These are phyloP conservation scores for Solanum lignicaule DNA, from an alignment of 257 asterid genomes.

Conservation along the genomic window DNA sequence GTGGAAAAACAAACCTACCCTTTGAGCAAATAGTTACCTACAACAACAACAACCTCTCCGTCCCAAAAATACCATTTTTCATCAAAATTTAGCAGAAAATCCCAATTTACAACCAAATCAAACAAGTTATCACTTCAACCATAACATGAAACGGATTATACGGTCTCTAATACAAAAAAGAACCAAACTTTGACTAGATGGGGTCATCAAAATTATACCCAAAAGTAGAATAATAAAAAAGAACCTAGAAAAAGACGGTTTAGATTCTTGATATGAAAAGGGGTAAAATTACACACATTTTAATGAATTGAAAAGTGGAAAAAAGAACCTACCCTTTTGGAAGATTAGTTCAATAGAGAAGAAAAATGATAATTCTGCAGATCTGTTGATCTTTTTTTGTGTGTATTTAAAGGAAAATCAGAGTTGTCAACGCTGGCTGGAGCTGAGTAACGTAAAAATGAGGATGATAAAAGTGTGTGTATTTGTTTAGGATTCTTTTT, in stretches of 20 bases:
- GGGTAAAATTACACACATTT: neutral
- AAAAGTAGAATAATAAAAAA: neutral
- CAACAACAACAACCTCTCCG: neutral
- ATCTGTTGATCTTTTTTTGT: neutral
- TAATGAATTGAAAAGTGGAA: neutral
- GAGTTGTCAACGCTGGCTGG: neutral
- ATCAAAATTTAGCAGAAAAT: neutral
- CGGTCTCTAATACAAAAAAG: neutral
- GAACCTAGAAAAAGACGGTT: neutral
- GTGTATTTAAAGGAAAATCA: neutral
- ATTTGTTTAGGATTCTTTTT: neutral
- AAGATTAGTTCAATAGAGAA: neutral
- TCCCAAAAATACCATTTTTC: neutral
- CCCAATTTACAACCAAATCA: neutral
- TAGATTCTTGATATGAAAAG: neutral
- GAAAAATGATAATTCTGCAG: neutral
- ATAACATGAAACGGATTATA: neutral
- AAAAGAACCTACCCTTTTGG: neutral
- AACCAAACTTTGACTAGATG: neutral
- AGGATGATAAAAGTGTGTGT: neutral
- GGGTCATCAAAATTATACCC: neutral
- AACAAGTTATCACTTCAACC: neutral
- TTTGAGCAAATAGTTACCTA: neutral
- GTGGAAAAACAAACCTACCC: neutral
- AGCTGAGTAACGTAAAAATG: neutral